Percentiles rank a stretch among this genome's conserved stretches.
Conservation (phyloP, 106 monocot species). For the Dioscorea zingiberensis region DNA sequence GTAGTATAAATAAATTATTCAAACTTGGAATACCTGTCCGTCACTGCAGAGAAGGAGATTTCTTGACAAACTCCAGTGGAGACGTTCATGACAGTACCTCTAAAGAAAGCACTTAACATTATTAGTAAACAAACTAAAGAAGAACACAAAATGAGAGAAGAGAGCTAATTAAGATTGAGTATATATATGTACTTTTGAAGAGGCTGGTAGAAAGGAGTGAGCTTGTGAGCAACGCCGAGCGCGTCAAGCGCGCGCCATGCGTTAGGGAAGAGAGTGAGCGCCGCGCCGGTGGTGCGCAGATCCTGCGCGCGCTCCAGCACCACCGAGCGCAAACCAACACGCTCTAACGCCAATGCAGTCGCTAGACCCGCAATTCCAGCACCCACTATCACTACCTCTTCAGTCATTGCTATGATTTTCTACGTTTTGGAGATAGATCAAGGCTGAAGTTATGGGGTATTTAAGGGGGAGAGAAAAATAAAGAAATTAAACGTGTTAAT, state of each 20-base stretch:
- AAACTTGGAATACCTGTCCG: conserved; percentile 7
- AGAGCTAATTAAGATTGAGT: background rate
- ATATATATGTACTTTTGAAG: conserved; percentile 8
- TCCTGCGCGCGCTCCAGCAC: conserved; percentile 33
- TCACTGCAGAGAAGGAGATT: background rate
- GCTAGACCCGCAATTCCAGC: conserved; percentile 52
- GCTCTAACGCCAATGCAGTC: conserved; percentile 28
- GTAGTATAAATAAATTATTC: background rate
- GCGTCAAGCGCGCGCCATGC: conserved; percentile 49
- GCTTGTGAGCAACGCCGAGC: conserved; percentile 41
- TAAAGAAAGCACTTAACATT: too few species aligned
- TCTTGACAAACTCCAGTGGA: conserved; percentile 25
- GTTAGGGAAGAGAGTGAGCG: conserved; percentile 33
- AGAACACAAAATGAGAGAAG: too few species aligned
- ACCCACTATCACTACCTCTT: conserved; percentile 55
- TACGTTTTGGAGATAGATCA: too few species aligned
- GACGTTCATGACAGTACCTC: conserved; percentile 18
- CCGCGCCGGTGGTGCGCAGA: conserved; percentile 29
- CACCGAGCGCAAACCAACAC: conserved; percentile 20
- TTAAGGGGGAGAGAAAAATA: too few species aligned
- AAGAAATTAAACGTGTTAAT: too few species aligned
- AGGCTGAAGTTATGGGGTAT: too few species aligned
- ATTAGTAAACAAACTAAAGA: too few species aligned
- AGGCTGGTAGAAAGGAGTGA: conserved; percentile 13
- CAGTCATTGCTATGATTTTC: too few species aligned